Evolutionary conservation across 306 rosid genomes (phyloP).

Genomic region (Prunus fruticosa): DNA sequence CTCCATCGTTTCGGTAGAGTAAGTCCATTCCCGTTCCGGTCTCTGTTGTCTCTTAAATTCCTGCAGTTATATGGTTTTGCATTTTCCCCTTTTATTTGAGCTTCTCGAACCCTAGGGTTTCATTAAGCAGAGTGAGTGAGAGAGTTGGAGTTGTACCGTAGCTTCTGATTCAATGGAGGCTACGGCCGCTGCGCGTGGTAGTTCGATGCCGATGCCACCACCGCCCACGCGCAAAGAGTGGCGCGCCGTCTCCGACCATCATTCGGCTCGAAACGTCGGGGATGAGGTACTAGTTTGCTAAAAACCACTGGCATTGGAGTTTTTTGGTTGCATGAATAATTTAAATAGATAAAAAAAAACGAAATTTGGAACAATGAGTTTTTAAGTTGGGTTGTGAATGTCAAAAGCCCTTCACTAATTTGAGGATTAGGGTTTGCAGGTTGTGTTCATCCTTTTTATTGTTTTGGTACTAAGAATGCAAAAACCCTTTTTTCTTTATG

Average conservation of each 20-base stretch:
- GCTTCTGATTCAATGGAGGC: slow-evolving; percentile 66
- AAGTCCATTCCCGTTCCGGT: background rate
- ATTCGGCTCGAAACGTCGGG: slow-evolving; percentile 54
- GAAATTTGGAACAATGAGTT: background rate
- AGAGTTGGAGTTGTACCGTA: slow-evolving; percentile 35
- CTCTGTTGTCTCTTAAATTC: background rate
- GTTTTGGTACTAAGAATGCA: background rate
- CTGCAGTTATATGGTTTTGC: slow-evolving; percentile 41
- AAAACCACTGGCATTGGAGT: slow-evolving; percentile 32
- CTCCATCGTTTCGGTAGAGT: slow-evolving; percentile 4
- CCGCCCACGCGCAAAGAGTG: slow-evolving; percentile 68
- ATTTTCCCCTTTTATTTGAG: background rate
- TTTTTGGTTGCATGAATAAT: slow-evolving; percentile 12
- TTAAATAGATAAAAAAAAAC: background rate
- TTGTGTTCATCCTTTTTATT: background rate
- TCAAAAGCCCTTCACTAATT: background rate
- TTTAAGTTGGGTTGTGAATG: slow-evolving; percentile 3
- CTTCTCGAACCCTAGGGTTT: slow-evolving; percentile 51
- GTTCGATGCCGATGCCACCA: slow-evolving; percentile 54
- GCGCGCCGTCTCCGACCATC: slow-evolving; percentile 86
- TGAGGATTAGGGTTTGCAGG: slow-evolving; percentile 30
- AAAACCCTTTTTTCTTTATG: background rate
- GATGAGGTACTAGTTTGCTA: slow-evolving; percentile 62
- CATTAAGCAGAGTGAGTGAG: slow-evolving; percentile 4
- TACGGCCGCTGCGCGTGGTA: slow-evolving; percentile 63